A percentile compares a stretch with the other conserved stretches of the same genome.
Evolutionary conservation across 176 grass and related monocot genomes (phyloP).

Genomic region (Saccharum spontaneum): DNA sequence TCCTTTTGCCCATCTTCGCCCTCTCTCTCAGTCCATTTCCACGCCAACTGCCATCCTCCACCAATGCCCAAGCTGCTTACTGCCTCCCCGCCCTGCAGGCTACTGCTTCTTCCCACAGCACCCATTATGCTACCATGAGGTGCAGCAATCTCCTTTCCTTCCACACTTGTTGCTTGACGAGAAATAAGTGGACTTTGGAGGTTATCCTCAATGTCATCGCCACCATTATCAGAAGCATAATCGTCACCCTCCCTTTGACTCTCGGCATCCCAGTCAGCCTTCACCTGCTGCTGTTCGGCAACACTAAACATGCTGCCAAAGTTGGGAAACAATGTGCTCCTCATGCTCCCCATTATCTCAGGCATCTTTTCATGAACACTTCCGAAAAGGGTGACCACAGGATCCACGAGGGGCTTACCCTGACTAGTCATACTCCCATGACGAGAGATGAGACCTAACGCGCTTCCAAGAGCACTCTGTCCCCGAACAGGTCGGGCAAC

Average conservation of each 20-base stretch:
- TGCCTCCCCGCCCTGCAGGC: conserved; percentile 64
- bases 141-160: conserved; percentile 82
- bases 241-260: conserved; percentile 77
- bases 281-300: conserved; percentile 70
- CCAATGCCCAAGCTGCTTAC: conserved; percentile 94
- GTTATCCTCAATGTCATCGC: conserved; percentile 77
- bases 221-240: conserved; percentile 66
- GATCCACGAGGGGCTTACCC: conserved; percentile 73
- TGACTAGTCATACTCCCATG: conserved; percentile 67
- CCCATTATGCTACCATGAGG: conserved; percentile 59
- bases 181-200: conserved; percentile 88
- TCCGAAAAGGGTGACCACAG: conserved; percentile 83
- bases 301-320: conserved; percentile 97
- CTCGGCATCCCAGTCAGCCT: conserved; percentile 84
- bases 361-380: conserved; percentile 90
- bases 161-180: conserved; percentile 76
- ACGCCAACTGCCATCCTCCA: conserved; percentile 97
- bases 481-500: conserved; percentile 78
- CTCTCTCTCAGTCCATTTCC: conserved; percentile 96
- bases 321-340: conserved; percentile 92
- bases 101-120: conserved; percentile 46
- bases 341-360: conserved; percentile 90
- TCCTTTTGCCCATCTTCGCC: conserved; percentile 68
- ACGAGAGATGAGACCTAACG: conserved; percentile 59
- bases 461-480: conserved; percentile 75